A percentile compares a stretch with the other conserved stretches of the same genome.
These are phyloP conservation scores for Solanum bulbocastanum DNA, from an alignment of 257 asterid species.

Conservation along the genomic window DNA sequence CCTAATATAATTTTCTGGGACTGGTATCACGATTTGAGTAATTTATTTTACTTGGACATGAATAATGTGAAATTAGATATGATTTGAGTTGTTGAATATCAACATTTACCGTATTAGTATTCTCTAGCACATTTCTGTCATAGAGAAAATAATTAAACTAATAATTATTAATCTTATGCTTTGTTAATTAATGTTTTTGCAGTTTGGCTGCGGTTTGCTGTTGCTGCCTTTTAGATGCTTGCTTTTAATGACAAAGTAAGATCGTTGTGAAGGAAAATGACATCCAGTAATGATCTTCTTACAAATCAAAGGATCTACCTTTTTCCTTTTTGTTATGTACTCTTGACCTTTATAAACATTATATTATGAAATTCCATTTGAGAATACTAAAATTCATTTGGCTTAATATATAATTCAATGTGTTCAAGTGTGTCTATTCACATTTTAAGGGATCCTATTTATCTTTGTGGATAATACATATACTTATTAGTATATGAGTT, in stretches of 20 bases:
- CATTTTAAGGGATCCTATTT: neutral
- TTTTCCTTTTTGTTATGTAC: neutral
- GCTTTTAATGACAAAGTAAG: slow-evolving; percentile 15
- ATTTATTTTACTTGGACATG: neutral
- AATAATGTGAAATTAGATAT: neutral
- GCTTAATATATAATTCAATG: neutral
- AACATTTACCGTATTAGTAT: neutral
- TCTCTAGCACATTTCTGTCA: neutral
- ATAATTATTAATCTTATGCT: neutral
- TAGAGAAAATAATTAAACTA: neutral
- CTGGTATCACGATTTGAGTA: neutral
- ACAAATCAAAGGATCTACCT: neutral
- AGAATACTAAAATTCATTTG: neutral
- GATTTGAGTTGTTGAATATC: neutral
- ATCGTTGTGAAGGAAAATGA: neutral
- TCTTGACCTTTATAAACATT: neutral
- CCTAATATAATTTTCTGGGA: neutral
- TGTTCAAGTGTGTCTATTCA: neutral
- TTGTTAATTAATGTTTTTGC: neutral
- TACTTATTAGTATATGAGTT: too few relatives aligned
- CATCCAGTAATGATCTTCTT: neutral
- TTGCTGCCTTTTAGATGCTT: slow-evolving; percentile 26
- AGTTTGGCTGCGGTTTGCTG: slow-evolving; percentile 37
- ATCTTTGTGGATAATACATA: neutral
- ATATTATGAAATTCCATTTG: neutral